Conservation (phyloP, 2,329 filamentous ascomycete species). For the Ophiocordyceps sinensis region DNA sequence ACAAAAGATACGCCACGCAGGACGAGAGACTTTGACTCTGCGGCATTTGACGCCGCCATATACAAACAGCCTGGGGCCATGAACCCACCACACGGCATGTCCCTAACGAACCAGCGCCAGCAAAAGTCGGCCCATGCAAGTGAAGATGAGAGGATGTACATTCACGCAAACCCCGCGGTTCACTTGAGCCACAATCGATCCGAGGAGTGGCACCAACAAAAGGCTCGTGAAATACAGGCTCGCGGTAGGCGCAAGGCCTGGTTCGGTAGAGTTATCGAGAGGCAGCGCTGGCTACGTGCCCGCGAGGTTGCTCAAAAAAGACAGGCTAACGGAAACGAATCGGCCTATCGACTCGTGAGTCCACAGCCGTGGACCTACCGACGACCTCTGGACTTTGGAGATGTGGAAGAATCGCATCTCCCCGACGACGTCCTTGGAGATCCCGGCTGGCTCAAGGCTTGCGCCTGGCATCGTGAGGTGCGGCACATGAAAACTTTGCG, state of each 20-base stretch:
- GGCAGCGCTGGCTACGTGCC: constrained; percentile 18
- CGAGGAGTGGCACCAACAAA: constrained; percentile 29
- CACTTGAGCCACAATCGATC: constrained; percentile 30
- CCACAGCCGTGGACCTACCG: constrained; percentile 15
- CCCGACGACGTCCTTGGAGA: constrained; percentile 30
- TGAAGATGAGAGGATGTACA: constrained; percentile 21
- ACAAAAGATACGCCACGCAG: neutral
- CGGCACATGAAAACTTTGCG: neutral
- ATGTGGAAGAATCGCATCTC: constrained; percentile 23
- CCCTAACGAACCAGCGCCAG: constrained; percentile 1
- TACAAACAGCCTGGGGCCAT: constrained; percentile 18
- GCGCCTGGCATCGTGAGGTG: constrained; percentile 19
- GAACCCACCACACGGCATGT: constrained; percentile 10
- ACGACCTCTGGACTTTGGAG: constrained; percentile 20
- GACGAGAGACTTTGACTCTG: constrained; percentile 6
- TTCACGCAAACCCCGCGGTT: constrained; percentile 34
- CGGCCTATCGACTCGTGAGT: constrained; percentile 4
- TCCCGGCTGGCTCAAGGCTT: constrained; percentile 28
- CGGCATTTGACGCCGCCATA: constrained; percentile 23
- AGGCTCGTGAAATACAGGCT: constrained; percentile 32
- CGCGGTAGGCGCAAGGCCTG: constrained; percentile 35
- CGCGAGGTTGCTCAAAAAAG: constrained; percentile 7
- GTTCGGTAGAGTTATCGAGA: constrained; percentile 29
- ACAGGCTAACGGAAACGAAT: neutral
- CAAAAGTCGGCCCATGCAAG: constrained; percentile 2